These are phyloP conservation scores for Calonectria pteridis DNA, from an alignment of 2,329 filamentous ascomycete species.

Conservation along the genomic window DNA sequence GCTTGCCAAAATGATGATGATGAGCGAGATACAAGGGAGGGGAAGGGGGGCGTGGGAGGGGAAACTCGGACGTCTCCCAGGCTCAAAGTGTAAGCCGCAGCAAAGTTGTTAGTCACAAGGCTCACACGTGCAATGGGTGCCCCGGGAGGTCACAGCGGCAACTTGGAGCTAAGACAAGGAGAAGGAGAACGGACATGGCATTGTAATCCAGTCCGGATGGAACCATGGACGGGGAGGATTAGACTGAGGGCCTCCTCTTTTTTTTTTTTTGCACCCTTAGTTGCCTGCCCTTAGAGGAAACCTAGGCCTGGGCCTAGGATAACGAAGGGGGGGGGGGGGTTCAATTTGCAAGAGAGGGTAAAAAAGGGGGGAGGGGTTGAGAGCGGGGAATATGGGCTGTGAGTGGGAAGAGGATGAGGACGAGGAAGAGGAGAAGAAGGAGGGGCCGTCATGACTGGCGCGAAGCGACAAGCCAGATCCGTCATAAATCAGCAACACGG, in stretches of 20 bases:
- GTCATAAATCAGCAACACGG: background rate
- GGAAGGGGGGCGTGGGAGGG: background rate
- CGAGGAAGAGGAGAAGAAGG: background rate
- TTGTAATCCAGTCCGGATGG: constrained; percentile 17
- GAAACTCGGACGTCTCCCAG: background rate
- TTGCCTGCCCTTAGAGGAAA: constrained; percentile 2
- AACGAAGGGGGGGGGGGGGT: background rate
- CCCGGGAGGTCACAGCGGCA: background rate
- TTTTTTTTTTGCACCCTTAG: background rate
- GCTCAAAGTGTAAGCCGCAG: constrained; percentile 3
- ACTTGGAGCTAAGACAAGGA: background rate
- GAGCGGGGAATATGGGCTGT: constrained; percentile 1
- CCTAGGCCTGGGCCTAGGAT: background rate
- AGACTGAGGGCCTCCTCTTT: constrained; percentile 4
- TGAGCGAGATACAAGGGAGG: background rate
- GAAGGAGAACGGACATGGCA: background rate
- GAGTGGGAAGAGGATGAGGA: background rate
- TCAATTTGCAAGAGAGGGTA: background rate
- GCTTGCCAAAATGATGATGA: background rate
- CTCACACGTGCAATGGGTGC: background rate
- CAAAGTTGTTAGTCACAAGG: background rate
- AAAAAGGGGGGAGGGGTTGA: background rate
- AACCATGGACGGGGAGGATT: constrained; percentile 15
- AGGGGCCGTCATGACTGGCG: background rate
- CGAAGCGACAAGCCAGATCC: background rate